These are phyloP conservation scores for Saprolegnia diclina DNA, from an alignment of 352 stramenopile species.

Conservation along the genomic window DNA sequence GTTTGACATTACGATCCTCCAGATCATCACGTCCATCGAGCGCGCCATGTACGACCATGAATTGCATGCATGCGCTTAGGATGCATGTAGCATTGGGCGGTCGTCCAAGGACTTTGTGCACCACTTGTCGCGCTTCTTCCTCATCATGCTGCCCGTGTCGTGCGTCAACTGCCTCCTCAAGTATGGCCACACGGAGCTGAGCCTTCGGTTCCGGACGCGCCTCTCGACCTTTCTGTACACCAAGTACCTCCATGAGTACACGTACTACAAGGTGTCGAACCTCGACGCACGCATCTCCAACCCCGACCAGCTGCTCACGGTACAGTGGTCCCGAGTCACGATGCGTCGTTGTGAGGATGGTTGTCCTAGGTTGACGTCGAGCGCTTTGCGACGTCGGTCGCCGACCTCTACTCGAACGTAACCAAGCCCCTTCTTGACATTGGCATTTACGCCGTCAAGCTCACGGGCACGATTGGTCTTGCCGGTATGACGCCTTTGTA, in stretches of 20 bases:
- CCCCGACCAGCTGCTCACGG: constrained; percentile 79
- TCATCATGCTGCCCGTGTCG: constrained; percentile 70
- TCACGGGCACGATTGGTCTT: constrained; percentile 67
- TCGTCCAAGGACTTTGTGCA: constrained; percentile 54
- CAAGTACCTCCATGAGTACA: constrained; percentile 83
- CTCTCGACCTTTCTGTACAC: constrained; percentile 76
- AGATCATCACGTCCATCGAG: constrained; percentile 71
- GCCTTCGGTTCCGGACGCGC: constrained; percentile 73
- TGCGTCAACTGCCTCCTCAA: constrained; percentile 79
- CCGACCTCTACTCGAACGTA: constrained; percentile 85
- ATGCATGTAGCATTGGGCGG: constrained; percentile 45
- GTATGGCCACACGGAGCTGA: constrained; percentile 74
- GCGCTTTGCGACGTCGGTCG: constrained; percentile 72
- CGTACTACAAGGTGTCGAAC: constrained; percentile 89
- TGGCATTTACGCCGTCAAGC: constrained; percentile 59
- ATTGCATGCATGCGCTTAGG: background rate
- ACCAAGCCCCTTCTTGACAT: constrained; percentile 85
- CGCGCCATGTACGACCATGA: constrained; percentile 47
- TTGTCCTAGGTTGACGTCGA: constrained; percentile 59
- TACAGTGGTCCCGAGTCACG: too few relatives aligned
- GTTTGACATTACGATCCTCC: constrained; percentile 71
- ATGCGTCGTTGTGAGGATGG: background rate
- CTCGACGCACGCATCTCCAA: constrained; percentile 84
- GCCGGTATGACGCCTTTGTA: constrained; percentile 25
- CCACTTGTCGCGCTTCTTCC: constrained; percentile 66